Percentiles rank a stretch among this genome's conserved stretches.
These are phyloP conservation scores for Malassezia cuniculi DNA, from an alignment of 1,284 basidiomycete species.

Conservation along the genomic window DNA sequence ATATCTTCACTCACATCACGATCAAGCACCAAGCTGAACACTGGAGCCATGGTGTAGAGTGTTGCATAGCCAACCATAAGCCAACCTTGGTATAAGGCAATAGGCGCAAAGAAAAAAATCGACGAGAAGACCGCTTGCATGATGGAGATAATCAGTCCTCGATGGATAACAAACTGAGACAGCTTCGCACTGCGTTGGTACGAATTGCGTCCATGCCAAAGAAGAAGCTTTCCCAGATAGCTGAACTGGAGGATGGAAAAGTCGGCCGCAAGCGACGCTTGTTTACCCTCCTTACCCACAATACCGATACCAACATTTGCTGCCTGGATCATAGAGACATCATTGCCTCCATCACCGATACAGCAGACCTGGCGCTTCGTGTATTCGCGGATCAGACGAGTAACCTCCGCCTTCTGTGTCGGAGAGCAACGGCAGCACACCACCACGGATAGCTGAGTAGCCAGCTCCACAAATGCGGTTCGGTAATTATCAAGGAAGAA, in stretches of 20 bases:
- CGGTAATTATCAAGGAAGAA: slow-evolving; percentile 78
- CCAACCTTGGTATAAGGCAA: slow-evolving; percentile 96
- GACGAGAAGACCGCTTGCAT: slow-evolving; percentile 80
- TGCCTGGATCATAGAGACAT: slow-evolving; percentile 91
- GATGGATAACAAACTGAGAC: slow-evolving; percentile 93
- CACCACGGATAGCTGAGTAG: slow-evolving; percentile 87
- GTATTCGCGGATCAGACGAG: slow-evolving; percentile 71
- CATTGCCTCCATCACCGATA: slow-evolving; percentile 88
- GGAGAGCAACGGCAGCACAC: slow-evolving; percentile 97
- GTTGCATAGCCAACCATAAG: slow-evolving; percentile 96
- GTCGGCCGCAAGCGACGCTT: slow-evolving; percentile 92
- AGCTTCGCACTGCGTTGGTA: slow-evolving; percentile 95
- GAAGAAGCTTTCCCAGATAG: slow-evolving; percentile 79
- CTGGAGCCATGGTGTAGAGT: slow-evolving; percentile 94
- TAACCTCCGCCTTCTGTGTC: slow-evolving; percentile 96
- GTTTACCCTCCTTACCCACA: slow-evolving; percentile 96
- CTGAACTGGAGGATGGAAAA: slow-evolving; percentile 96
- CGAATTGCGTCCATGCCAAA: slow-evolving; percentile 94
- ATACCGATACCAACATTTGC: slow-evolving; percentile 91
- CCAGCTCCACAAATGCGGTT: slow-evolving; percentile 85
- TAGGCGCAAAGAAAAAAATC: slow-evolving; percentile 97
- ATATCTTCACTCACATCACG: slow-evolving; percentile 90
- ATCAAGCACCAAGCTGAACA: slow-evolving; percentile 91
- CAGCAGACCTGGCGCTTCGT: slow-evolving; percentile 94
- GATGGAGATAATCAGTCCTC: slow-evolving; percentile 86